These are phyloP conservation scores for Stylosanthes scabra DNA, from an alignment of 331 rosid genomes.

Conservation along the genomic window DNA sequence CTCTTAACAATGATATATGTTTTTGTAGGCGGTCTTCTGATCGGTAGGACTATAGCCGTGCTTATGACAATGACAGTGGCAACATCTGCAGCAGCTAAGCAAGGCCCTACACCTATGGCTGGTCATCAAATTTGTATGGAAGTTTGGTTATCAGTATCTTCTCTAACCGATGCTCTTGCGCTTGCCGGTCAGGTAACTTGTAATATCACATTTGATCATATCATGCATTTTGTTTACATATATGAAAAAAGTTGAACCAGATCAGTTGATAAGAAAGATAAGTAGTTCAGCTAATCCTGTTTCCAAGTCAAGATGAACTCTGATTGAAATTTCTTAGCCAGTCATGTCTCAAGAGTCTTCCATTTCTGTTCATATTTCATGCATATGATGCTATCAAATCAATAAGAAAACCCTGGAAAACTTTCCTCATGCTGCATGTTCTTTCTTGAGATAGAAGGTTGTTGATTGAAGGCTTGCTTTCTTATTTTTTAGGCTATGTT, in stretches of 20 bases:
- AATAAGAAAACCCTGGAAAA: too few relatives aligned
- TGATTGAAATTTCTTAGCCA: too few relatives aligned
- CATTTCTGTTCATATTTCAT: too few relatives aligned
- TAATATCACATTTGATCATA: slow-evolving; percentile 30
- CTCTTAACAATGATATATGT: background rate
- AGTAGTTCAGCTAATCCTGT: slow-evolving; percentile 15
- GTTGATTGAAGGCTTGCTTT: too few relatives aligned
- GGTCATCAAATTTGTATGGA: slow-evolving; percentile 84
- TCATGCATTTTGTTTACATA: slow-evolving; percentile 6
- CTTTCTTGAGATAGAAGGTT: too few relatives aligned
- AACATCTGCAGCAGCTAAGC: slow-evolving; percentile 83
- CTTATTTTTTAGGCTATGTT: slow-evolving; percentile 16
- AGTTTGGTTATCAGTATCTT: slow-evolving; percentile 87
- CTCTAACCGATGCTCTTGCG: slow-evolving; percentile 90
- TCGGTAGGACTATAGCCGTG: slow-evolving; percentile 79
- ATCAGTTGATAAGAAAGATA: slow-evolving; percentile 9
- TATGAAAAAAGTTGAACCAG: slow-evolving; percentile 10
- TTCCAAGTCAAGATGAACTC: slow-evolving; percentile 6
- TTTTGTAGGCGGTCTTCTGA: slow-evolving; percentile 77
- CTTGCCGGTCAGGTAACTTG: slow-evolving; percentile 87
- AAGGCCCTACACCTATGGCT: slow-evolving; percentile 86
- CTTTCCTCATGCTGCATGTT: too few relatives aligned
- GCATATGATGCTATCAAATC: too few relatives aligned
- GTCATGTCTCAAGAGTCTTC: background rate
- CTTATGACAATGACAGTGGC: slow-evolving; percentile 74